A percentile compares a stretch with the other conserved stretches of the same genome.
Evolutionary conservation across 495 filamentous ascomycete species (phyloP).

Genomic region (Viridothelium virens): DNA sequence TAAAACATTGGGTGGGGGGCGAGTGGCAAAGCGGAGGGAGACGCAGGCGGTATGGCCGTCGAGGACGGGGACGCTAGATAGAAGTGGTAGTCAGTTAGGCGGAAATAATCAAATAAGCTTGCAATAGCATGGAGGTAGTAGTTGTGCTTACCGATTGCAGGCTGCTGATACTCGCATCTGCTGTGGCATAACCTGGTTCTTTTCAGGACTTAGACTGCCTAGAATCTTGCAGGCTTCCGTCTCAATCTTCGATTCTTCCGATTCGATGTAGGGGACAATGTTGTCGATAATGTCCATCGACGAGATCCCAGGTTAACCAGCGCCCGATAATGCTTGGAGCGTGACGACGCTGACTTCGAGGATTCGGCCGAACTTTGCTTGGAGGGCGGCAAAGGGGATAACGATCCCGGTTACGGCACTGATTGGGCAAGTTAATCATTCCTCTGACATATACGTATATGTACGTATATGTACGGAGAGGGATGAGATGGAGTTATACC

Average conservation of each 20-base stretch:
- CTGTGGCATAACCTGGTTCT: conserved; percentile 31
- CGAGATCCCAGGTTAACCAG: conserved; percentile 35
- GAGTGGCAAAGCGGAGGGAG: conserved; percentile 31
- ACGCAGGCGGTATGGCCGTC: conserved; percentile 37
- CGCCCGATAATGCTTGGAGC: conserved; percentile 37
- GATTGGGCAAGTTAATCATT: too few relatives aligned
- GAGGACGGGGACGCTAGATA: conserved; percentile 27
- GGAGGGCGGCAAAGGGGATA: conserved; percentile 34
- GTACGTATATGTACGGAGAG: too few relatives aligned
- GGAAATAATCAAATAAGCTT: too few relatives aligned
- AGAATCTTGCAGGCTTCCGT: conserved; percentile 36
- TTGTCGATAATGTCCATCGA: conserved; percentile 39
- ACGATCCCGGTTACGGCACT: conserved; percentile 34
- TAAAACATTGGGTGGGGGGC: conserved; percentile 31
- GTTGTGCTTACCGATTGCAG: conserved; percentile 25
- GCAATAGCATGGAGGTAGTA: too few relatives aligned
- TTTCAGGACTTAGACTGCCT: conserved; percentile 27
- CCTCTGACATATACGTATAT: too few relatives aligned
- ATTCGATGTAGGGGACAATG: conserved; percentile 35
- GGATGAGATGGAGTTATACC: background rate
- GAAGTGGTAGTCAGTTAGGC: too few relatives aligned
- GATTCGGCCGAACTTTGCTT: conserved; percentile 31
- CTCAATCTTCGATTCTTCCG: conserved; percentile 36
- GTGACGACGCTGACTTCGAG: conserved; percentile 34
- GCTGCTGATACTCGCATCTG: conserved; percentile 29